Percentiles rank a stretch among this genome's conserved stretches.
phyloP scores from a whole-genome alignment of 208 protist genomes.

The Novymonas esmeraldas region DNA sequence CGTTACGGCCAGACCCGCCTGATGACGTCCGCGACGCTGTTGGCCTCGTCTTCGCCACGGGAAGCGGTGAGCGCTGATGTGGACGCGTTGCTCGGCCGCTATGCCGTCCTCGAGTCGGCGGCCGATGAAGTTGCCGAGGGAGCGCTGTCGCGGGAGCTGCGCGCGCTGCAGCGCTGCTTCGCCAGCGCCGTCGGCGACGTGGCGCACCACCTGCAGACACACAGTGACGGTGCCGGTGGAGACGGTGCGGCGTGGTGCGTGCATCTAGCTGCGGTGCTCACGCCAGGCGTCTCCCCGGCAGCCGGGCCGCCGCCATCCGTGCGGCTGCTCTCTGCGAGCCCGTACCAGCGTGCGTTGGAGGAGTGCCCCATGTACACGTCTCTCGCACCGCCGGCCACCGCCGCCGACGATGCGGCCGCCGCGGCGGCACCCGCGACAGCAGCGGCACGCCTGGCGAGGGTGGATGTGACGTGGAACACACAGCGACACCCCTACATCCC shows the following conservation, averaged over 20 bases:
- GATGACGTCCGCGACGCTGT: slow-evolving; percentile 72
- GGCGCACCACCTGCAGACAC: slow-evolving; percentile 33
- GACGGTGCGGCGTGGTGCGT: slow-evolving; percentile 52
- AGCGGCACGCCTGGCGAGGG: neutral
- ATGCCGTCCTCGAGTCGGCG: slow-evolving; percentile 45
- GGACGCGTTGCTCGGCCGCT: slow-evolving; percentile 26
- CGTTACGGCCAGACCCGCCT: slow-evolving; percentile 69
- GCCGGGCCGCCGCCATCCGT: slow-evolving; percentile 20
- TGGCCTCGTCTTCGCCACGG: slow-evolving; percentile 19
- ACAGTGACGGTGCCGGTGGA: slow-evolving; percentile 8
- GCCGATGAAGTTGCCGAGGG: slow-evolving; percentile 58
- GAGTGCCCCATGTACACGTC: slow-evolving; percentile 61
- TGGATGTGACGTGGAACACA: slow-evolving; percentile 70
- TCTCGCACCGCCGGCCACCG: slow-evolving; percentile 7
- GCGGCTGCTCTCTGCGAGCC: slow-evolving; percentile 59
- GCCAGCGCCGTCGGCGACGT: slow-evolving; percentile 37
- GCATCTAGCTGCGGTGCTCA: slow-evolving; percentile 47
- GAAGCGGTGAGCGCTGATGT: neutral
- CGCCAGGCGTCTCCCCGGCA: neutral
- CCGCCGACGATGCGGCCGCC: neutral
- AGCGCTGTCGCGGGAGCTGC: slow-evolving; percentile 49
- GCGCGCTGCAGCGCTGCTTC: slow-evolving; percentile 32
- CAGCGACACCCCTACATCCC: slow-evolving; percentile 74
- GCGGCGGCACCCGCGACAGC: neutral
- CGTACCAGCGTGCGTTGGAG: slow-evolving; percentile 63